Percentiles rank a stretch among this genome's conserved stretches.
phyloP scores from a whole-genome alignment of 805 yeast genomes.

The Pichia nakasei region DNA sequence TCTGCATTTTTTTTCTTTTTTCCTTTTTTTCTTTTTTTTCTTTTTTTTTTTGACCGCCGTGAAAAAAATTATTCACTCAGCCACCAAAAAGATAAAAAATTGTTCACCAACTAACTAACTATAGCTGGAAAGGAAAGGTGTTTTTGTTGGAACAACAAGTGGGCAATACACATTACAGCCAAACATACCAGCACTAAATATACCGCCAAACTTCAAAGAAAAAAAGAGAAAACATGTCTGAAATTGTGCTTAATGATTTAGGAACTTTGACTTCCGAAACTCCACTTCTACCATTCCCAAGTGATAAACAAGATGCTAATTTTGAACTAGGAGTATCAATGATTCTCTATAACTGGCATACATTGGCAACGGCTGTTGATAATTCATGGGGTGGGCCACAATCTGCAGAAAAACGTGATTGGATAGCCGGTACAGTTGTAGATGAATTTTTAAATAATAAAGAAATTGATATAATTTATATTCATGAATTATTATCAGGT shows the following conservation, averaged over 20 bases:
- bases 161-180: no score
- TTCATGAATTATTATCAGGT: slow-evolving; percentile 77
- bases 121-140: no score
- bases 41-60: no score
- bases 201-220: no score
- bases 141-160: no score
- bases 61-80: no score
- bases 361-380: slow-evolving; percentile 77
- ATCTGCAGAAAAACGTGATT: slow-evolving; percentile 85
- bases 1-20: no score
- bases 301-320: slow-evolving; percentile 67
- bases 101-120: no score
- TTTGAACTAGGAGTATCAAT: slow-evolving; percentile 91
- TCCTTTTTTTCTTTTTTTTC: no score
- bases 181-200: no score
- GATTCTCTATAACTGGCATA: slow-evolving; percentile 89
- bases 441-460: slow-evolving; percentile 61
- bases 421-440: slow-evolving; percentile 78
- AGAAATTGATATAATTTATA: slow-evolving; percentile 63
- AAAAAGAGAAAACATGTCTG: slow-evolving; percentile 9
- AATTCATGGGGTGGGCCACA: slow-evolving; percentile 95
- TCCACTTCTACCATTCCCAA: slow-evolving; percentile 22
- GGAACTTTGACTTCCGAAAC: slow-evolving; percentile 26
- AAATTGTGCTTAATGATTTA: slow-evolving; percentile 24
- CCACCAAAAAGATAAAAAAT: no score